Evolutionary conservation across 495 filamentous ascomycete genomes (phyloP).

Genomic region (Poronia punctata): DNA sequence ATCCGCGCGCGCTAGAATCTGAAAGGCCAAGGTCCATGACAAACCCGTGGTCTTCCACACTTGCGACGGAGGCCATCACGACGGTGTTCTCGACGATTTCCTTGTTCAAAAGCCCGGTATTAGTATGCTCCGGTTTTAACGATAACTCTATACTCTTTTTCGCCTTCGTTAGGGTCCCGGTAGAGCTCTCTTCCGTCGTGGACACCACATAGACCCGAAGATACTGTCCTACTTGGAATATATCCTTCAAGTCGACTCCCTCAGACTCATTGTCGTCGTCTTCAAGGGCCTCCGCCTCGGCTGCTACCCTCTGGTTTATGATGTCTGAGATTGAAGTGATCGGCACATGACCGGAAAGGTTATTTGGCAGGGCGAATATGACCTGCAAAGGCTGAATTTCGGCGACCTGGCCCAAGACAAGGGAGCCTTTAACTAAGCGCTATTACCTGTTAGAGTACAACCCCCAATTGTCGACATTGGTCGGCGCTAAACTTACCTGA

Average conservation of each 20-base stretch:
- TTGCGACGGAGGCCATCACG: constrained; percentile 79
- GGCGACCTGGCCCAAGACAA: constrained; percentile 80
- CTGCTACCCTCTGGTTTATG: constrained; percentile 51
- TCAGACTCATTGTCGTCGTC: constrained; percentile 47
- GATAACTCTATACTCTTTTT: constrained; percentile 82
- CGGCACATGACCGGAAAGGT: constrained; percentile 80
- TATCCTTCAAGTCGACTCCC: constrained; percentile 57
- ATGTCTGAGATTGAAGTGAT: constrained; percentile 79
- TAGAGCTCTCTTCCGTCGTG: constrained; percentile 50
- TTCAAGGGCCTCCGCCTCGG: constrained; percentile 49
- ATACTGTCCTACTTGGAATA: constrained; percentile 84
- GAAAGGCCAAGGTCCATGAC: constrained; percentile 85
- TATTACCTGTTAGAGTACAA: constrained; percentile 39
- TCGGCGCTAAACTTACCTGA: constrained; percentile 54
- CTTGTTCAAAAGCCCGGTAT: constrained; percentile 60
- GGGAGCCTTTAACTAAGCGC: constrained; percentile 73
- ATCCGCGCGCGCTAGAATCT: constrained; percentile 61
- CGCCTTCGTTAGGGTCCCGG: constrained; percentile 44
- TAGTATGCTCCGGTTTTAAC: constrained; percentile 66
- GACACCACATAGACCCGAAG: constrained; percentile 78
- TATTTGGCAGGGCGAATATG: constrained; percentile 79
- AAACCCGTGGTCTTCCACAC: constrained; percentile 90
- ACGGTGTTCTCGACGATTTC: constrained; percentile 65
- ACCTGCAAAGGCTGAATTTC: constrained; percentile 75
- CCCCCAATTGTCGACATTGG: background rate